Evolutionary conservation across 1,139 yeast genomes (phyloP).

Genomic region (Pichia sp.): DNA sequence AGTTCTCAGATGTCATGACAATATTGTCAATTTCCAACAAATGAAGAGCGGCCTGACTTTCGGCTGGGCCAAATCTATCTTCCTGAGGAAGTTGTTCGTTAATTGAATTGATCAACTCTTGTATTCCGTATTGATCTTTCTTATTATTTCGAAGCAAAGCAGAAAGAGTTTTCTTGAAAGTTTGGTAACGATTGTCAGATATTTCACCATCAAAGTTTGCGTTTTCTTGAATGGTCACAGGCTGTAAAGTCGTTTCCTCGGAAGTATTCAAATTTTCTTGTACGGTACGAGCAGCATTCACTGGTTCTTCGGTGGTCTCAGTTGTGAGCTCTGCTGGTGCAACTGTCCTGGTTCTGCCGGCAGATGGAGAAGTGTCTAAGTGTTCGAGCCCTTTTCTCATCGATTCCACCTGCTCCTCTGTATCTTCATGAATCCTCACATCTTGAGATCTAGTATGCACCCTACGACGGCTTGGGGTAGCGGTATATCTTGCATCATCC

Average conservation of each 20-base stretch:
- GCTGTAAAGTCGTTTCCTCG: constrained; percentile 36
- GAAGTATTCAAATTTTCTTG: constrained; percentile 22
- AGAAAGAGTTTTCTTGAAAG: constrained; percentile 29
- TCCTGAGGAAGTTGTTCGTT: constrained; percentile 51
- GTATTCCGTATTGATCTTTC: constrained; percentile 22
- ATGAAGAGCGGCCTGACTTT: constrained; percentile 50
- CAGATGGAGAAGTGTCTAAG: constrained; percentile 15
- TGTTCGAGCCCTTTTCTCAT: constrained; percentile 25
- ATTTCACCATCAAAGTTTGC: constrained; percentile 23
- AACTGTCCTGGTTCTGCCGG: neutral
- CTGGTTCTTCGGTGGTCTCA: neutral
- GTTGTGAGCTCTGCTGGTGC: neutral
- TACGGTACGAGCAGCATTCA: neutral
- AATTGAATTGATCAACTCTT: constrained; percentile 21
- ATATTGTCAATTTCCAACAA: constrained; percentile 53
- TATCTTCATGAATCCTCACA: constrained; percentile 25
- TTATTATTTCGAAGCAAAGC: constrained; percentile 27
- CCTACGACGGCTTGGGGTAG: neutral
- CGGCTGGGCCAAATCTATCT: constrained; percentile 50
- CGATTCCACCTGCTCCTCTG: constrained; percentile 24
- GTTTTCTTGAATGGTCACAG: constrained; percentile 17
- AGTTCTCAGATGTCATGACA: constrained; percentile 57
- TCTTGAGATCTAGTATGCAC: constrained; percentile 12
- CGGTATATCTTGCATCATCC: constrained; percentile 3
- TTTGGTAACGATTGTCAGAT: constrained; percentile 31